phyloP scores from a whole-genome alignment of 2,329 filamentous ascomycete species.

The Talaromyces marneffei region DNA sequence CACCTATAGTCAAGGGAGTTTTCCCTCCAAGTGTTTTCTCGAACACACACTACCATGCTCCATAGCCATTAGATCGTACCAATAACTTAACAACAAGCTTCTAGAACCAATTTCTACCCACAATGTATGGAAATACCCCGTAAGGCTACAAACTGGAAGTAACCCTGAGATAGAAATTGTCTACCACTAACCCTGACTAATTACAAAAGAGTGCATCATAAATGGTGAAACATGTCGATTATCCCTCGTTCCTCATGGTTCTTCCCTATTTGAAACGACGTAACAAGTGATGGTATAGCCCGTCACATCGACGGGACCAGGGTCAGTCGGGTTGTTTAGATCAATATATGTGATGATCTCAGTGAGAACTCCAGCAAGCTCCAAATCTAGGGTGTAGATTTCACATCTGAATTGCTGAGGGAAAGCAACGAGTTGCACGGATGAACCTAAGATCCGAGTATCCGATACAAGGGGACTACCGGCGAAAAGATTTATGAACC shows the following conservation, averaged over 20 bases:
- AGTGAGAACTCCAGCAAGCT: neutral
- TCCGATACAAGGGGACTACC: constrained; percentile 1
- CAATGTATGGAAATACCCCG: no score
- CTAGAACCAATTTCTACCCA: no score
- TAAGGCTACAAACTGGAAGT: no score
- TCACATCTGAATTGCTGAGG: constrained; percentile 4
- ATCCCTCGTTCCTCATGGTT: neutral
- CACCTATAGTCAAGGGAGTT: no score
- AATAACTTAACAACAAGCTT: no score
- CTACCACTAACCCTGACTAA: neutral
- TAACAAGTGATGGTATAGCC: constrained; percentile 3
- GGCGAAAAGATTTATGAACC: neutral
- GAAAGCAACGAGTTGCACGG: constrained; percentile 5
- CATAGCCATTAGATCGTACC: no score
- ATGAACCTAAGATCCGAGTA: neutral
- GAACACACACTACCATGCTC: no score
- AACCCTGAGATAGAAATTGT: neutral
- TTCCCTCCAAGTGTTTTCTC: no score
- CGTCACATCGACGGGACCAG: constrained; percentile 8
- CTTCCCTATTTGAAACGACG: no score
- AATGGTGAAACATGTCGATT: neutral
- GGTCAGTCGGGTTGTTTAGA: constrained; percentile 3
- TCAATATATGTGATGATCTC: neutral
- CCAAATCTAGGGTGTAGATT: no score
- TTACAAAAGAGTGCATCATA: neutral